Evolutionary conservation across 2,329 filamentous ascomycete genomes (phyloP).

Genomic region (Tolypocladium pustulatum): DNA sequence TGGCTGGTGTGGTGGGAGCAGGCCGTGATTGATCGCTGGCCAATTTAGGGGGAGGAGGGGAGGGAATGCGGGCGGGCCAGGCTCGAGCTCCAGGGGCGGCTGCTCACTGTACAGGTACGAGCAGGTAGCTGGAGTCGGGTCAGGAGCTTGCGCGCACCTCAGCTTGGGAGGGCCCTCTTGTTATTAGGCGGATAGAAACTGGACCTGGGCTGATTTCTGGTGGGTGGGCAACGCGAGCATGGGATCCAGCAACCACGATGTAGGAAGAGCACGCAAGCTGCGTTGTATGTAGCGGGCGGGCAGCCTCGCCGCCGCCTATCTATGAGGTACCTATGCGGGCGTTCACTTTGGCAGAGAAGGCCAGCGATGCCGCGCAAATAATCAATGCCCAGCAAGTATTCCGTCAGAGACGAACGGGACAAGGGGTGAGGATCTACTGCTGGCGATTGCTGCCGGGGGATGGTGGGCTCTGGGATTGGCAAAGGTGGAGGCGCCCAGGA

Average conservation of each 20-base stretch:
- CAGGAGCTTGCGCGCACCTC: background rate
- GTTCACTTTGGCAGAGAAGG: background rate
- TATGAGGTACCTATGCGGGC: background rate
- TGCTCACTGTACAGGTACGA: conserved; percentile 1
- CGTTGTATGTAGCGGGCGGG: background rate
- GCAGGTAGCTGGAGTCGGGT: no score
- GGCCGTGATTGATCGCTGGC: conserved; percentile 9
- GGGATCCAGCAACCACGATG: background rate
- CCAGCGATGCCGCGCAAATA: background rate
- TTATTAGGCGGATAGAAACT: background rate
- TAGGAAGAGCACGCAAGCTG: background rate
- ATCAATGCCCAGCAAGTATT: background rate
- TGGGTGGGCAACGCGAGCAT: background rate
- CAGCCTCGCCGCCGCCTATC: background rate
- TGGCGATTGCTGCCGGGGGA: background rate
- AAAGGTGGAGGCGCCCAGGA: background rate
- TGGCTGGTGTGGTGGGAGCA: conserved; percentile 3
- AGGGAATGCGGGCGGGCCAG: conserved; percentile 5
- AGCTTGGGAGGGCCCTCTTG: background rate
- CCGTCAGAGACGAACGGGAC: background rate
- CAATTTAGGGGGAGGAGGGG: conserved; percentile 3
- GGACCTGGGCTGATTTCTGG: background rate
- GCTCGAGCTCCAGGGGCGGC: conserved; percentile 2
- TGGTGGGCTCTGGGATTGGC: background rate
- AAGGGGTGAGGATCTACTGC: background rate